Evolutionary conservation across 139 green algal genomes (phyloP).

Genomic region (Asterochloris sp.): DNA sequence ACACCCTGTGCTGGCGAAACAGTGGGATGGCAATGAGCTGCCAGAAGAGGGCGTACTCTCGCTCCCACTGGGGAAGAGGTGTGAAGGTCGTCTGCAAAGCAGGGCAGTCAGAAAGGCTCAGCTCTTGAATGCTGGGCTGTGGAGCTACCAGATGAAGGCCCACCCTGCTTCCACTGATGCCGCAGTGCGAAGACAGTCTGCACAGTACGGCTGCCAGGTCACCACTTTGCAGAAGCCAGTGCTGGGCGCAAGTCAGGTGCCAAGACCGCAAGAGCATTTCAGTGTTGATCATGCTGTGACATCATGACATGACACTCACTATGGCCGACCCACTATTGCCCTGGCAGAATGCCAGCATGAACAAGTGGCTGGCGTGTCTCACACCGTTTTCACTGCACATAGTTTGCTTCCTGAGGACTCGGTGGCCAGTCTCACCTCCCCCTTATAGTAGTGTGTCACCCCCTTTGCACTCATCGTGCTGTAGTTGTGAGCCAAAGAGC

Average conservation of each 20-base stretch:
- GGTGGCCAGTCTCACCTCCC: background rate
- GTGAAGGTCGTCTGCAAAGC: slow-evolving; percentile 43
- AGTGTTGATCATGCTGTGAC: no score
- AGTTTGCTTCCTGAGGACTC: background rate
- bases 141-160: background rate
- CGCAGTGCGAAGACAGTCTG: background rate
- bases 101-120: background rate
- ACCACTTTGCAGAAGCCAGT: background rate
- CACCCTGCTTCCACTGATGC: no score
- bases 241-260: background rate
- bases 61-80: slow-evolving; percentile 55
- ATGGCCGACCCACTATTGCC: background rate
- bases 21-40: slow-evolving; percentile 41
- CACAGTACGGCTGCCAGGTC: background rate
- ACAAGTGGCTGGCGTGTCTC: background rate
- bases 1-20: slow-evolving; percentile 23
- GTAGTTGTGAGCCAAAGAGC: slow-evolving; percentile 21
- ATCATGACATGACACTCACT: background rate
- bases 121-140: background rate
- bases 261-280: background rate
- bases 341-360: background rate
- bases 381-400: background rate
- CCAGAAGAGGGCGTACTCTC: slow-evolving; percentile 61
- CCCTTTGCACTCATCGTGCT: slow-evolving; percentile 55
- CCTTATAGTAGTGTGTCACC: slow-evolving; percentile 52